phyloP scores from a whole-genome alignment of 192 early-diverging fungal species.

The Coemansia sp. region DNA sequence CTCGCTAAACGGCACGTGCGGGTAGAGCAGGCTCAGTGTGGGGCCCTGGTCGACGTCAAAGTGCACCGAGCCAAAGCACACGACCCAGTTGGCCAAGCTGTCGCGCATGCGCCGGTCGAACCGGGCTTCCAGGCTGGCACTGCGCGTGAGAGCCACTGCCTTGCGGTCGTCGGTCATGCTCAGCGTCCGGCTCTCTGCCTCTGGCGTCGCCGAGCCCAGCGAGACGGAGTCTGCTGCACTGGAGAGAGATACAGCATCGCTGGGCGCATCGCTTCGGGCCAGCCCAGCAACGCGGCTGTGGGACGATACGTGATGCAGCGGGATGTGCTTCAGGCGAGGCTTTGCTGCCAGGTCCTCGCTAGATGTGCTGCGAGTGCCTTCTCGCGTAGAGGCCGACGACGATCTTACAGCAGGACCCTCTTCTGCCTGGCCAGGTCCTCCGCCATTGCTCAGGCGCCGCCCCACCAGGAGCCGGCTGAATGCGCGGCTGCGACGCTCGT shows the following conservation, averaged over 20 bases:
- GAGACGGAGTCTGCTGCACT: not conserved
- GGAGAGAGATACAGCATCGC: not conserved
- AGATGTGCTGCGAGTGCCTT: slow-evolving; percentile 10
- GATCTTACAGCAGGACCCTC: not conserved
- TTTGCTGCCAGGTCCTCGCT: slow-evolving; percentile 10
- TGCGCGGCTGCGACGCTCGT: slow-evolving; percentile 27
- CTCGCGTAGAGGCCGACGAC: slow-evolving; percentile 7
- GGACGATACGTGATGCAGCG: slow-evolving; percentile 30
- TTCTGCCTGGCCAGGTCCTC: not conserved
- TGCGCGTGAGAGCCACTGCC: slow-evolving; percentile 32
- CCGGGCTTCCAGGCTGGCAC: slow-evolving; percentile 54
- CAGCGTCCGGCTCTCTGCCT: slow-evolving; percentile 41
- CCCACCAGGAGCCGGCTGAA: slow-evolving; percentile 34
- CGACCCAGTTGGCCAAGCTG: slow-evolving; percentile 58
- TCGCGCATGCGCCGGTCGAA: slow-evolving; percentile 33
- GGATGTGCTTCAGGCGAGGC: slow-evolving; percentile 4
- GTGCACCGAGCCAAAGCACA: slow-evolving; percentile 75
- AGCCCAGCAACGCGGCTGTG: slow-evolving; percentile 17
- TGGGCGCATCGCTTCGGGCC: slow-evolving; percentile 1
- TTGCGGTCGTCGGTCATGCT: slow-evolving; percentile 39
- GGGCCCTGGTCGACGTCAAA: slow-evolving; percentile 84
- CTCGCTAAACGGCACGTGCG: slow-evolving; percentile 65
- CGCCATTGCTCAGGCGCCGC: slow-evolving; percentile 11
- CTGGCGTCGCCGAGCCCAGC: slow-evolving; percentile 18
- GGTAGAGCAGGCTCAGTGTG: slow-evolving; percentile 73